Conservation (phyloP, 176 grass and related monocot species). For the Triticum dicoccoides region DNA sequence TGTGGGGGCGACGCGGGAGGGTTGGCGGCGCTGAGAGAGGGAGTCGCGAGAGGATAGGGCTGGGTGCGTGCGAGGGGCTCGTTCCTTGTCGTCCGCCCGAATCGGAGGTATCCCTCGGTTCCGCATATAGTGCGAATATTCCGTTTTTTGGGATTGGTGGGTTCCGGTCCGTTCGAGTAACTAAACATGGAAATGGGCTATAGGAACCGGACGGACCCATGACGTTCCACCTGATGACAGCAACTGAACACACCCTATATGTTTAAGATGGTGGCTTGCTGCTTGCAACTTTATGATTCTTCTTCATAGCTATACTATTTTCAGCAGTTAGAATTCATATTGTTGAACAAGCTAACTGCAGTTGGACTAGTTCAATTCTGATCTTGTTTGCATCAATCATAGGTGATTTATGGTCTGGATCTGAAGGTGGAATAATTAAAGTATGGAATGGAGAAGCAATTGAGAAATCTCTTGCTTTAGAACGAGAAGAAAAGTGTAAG, state of each 20-base stretch:
- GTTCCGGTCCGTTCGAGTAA: too few relatives aligned
- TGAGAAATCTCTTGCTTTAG: conserved; percentile 60
- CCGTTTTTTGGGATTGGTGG: too few relatives aligned
- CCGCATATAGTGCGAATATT: too few relatives aligned
- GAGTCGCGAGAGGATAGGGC: too few relatives aligned
- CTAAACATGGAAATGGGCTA: too few relatives aligned
- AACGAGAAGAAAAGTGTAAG: conserved; percentile 73
- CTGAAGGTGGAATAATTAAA: conserved; percentile 81
- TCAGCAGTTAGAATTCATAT: not conserved
- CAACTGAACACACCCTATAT: not conserved
- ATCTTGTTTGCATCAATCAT: conserved; percentile 31
- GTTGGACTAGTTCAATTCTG: not conserved
- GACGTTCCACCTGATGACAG: too few relatives aligned
- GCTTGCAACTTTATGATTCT: not conserved
- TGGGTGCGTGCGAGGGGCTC: too few relatives aligned
- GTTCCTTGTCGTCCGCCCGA: too few relatives aligned
- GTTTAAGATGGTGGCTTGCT: not conserved
- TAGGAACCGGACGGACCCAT: too few relatives aligned
- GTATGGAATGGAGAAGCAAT: conserved; percentile 70
- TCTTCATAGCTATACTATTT: not conserved
- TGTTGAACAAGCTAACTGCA: not conserved
- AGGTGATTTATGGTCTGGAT: conserved; percentile 89
- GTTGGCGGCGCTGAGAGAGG: too few relatives aligned
- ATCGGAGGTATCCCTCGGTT: too few relatives aligned
- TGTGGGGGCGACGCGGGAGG: too few relatives aligned